Conservation (phyloP, 208 protist genomes). For the Wallacemonas sp. region DNA sequence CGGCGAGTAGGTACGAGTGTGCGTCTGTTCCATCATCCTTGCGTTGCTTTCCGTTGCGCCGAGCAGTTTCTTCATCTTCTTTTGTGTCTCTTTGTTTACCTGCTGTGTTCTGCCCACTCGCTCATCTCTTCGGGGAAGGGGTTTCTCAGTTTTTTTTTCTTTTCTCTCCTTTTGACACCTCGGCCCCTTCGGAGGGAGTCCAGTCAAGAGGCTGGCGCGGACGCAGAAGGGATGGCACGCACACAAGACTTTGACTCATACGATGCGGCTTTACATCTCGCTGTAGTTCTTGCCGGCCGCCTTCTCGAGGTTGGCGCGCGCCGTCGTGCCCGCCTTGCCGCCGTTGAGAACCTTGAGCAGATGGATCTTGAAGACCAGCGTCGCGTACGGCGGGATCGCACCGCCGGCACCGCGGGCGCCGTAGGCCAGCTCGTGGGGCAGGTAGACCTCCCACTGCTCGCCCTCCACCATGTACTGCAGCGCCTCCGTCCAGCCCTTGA, state of each 20-base stretch:
- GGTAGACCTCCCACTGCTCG: conserved; percentile 82
- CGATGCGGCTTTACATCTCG: conserved; percentile 31
- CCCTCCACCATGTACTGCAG: conserved; percentile 86
- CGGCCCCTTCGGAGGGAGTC: too few species aligned
- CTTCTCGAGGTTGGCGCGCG: conserved; percentile 52
- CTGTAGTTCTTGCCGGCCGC: conserved; percentile 41
- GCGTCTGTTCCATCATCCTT: too few species aligned
- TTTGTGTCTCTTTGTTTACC: not conserved
- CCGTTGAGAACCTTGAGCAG: conserved; percentile 64
- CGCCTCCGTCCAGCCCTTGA: conserved; percentile 82
- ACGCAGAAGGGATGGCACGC: not conserved
- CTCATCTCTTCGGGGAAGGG: too few species aligned
- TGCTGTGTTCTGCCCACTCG: too few species aligned
- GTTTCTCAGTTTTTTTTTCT: conserved; percentile 2
- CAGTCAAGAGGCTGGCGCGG: not conserved
- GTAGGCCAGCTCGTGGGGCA: conserved; percentile 77
- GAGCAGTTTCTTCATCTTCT: not conserved
- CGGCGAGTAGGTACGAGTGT: too few species aligned
- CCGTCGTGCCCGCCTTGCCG: conserved; percentile 46
- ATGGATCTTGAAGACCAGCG: conserved; percentile 80
- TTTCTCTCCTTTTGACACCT: not conserved
- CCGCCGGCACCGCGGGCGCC: conserved; percentile 49
- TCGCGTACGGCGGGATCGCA: conserved; percentile 62
- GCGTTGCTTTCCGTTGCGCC: too few species aligned
- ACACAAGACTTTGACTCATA: not conserved